Evolutionary conservation across 2,329 filamentous ascomycete species (phyloP), one percentile per base, ranked within the genome.

Genomic region (Ophiocordyceps camponoti-saundersi): DNA sequence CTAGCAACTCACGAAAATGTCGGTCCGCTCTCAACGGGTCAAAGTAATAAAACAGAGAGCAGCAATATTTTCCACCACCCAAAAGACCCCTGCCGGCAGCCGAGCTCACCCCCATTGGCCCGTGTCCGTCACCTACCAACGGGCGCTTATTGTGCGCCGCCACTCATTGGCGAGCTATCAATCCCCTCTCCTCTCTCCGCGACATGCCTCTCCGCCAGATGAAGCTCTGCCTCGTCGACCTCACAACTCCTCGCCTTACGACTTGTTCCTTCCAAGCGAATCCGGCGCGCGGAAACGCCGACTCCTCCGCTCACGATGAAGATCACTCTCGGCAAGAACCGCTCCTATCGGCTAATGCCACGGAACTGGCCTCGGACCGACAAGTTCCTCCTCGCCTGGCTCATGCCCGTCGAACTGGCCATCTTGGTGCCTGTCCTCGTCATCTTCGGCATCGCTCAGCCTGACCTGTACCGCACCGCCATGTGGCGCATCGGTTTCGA

Each of bases 401-500:
- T 85, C 52, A 75, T 89, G 67, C 56, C 75, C 45, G 57, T 79
- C 46, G 85, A 90, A 64, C 71, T 89, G 46, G 63, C 66, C 36
- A 72, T 79, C 51, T 75, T 80, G 22, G 68, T 90, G 48, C 72
- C 78, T 16, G 65, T 75, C 45, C 72, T 90, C 52, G 72, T 83
- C 36, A 70, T 89, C 46, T 85, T 83, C 59, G 82, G 78, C 53
- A 77, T 89, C 56, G 75, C 82, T 32, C 79, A 83, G 53, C 83
- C 84, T 16, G 74, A 88, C 59, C 70, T 80, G 47, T 89, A 81
- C 61, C 77, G 84, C 44, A 80, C 78, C 10, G 75, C 72, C 53
- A 66, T 89, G 55, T 90, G 85, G 85, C 68, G 72, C 57, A 77
- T 87, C 55, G 85, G 85, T 51, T 77, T 70, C 49, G 71, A 80